Evolutionary conservation across 2,329 filamentous ascomycete species (phyloP), one percentile per base, ranked within the genome.

Genomic region (Xylariaceae sp.): DNA sequence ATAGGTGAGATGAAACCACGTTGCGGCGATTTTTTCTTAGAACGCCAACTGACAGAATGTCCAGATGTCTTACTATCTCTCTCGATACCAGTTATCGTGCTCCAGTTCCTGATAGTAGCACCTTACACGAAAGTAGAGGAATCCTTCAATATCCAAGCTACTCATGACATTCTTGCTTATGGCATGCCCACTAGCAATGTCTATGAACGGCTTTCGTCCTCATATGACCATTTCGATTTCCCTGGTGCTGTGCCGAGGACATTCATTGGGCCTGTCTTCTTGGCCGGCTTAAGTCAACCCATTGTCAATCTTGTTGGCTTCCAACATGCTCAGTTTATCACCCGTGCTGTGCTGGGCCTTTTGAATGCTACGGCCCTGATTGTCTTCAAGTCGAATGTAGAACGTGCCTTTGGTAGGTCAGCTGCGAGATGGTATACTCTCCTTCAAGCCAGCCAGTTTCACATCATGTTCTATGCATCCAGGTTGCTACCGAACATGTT

Each of bases 51-150:
- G 45, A 54, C 22, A 22, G 34, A 36, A 4, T 35, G 33, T 34
- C n/a, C 63, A 77, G 76, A 80, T 55, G 54, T 64, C 22, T 47
- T 74, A 14, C 60, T 84, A 33, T 64, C 70, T 42, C 61, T 82
- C 52, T 67, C 83, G 40, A 72, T 90, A 47, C 85, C 87, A 1
- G 64, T 74, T 2, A 63, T 84, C 25, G 74, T 88, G 56, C 64
- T 86, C 47, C 44, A 86, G 44, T 88, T 95, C 66, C 80, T 95
- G 44, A 61, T 82, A 50, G 64, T 82, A 20, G 82, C 91, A 10
- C 93, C 93, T 1, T 92, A 94, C 71, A 96, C 91, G 46, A 98
- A 98, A 67, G 93, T 98, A 48, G 93, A 98, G 67, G 93, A 98
- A 68, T 97, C 92, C 0, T 97, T 98, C 78, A 95, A 95, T 65